Evolutionary conservation across 108 stramenopile species (phyloP).

Genomic region (Fragilaria crotonensis): DNA sequence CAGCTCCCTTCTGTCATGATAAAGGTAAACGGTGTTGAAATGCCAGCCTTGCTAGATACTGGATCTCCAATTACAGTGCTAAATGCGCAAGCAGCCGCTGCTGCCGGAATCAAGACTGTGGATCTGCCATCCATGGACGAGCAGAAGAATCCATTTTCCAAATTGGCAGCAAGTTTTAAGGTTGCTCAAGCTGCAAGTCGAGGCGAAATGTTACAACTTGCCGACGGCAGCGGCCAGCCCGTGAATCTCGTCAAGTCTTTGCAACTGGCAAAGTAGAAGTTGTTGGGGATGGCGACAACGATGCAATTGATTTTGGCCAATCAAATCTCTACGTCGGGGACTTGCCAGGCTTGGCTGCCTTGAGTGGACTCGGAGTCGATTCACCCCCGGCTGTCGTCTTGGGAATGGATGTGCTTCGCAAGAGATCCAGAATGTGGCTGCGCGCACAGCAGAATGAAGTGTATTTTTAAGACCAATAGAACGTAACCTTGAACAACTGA

Average conservation of each 20-base stretch:
- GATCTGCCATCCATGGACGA: background rate
- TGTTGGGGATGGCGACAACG: constrained; percentile 7
- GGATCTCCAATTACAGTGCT: constrained; percentile 73
- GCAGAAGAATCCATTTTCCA: constrained; percentile 44
- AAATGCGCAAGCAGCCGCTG: constrained; percentile 52
- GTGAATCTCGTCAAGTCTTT: constrained; percentile 45
- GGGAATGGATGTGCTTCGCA: constrained; percentile 65
- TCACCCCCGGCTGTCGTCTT: constrained; percentile 64
- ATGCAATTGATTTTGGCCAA: constrained; percentile 22
- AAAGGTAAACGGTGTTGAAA: constrained; percentile 43
- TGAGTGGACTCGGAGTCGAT: constrained; percentile 55
- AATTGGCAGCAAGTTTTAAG: constrained; percentile 37
- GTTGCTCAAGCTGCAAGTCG: constrained; percentile 38
- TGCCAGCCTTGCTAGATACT: constrained; percentile 75
- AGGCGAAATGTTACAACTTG: constrained; percentile 53
- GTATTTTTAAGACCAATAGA: constrained; percentile 32
- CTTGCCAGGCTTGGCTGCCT: constrained; percentile 64
- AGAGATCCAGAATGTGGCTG: constrained; percentile 43
- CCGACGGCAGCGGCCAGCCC: constrained; percentile 37
- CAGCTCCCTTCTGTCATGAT: constrained; percentile 46
- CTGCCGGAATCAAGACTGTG: constrained; percentile 37
- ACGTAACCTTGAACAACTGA: too few species aligned
- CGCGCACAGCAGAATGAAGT: constrained; percentile 49
- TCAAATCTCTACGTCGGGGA: constrained; percentile 55
- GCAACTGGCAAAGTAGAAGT: constrained; percentile 13